These are phyloP conservation scores for Raddia guianensis DNA, from an alignment of 176 grass and related monocot genomes.

Conservation along the genomic window DNA sequence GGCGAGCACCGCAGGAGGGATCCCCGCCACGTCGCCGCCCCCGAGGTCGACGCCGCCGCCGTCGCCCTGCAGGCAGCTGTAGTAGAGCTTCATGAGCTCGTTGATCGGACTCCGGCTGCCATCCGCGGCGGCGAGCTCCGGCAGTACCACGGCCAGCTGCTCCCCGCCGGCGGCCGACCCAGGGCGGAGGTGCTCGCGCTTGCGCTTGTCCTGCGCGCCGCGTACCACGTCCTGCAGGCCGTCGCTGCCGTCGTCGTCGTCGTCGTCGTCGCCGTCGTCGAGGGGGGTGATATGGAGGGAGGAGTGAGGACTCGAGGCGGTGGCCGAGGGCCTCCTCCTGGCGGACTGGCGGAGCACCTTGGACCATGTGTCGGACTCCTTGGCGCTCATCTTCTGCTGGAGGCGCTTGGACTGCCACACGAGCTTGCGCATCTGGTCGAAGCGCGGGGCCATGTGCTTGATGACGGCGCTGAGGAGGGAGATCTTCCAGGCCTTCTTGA, in stretches of 20 bases:
- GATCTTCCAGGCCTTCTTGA: conserved; percentile 86
- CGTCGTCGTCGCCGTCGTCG: background rate
- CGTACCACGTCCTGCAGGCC: background rate
- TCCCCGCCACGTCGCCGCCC: background rate
- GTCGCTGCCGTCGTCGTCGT: too few relatives aligned
- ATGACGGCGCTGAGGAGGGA: conserved; percentile 68
- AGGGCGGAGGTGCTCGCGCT: conserved; percentile 17
- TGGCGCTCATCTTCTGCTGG: conserved; percentile 71
- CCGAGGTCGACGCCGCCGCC: background rate
- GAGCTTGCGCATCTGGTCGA: conserved; percentile 63
- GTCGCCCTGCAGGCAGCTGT: background rate
- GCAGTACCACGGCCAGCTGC: conserved; percentile 21
- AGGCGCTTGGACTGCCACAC: conserved; percentile 76
- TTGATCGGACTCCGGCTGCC: conserved; percentile 21
- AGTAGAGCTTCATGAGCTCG: conserved; percentile 47
- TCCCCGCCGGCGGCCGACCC: background rate
- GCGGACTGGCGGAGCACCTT: conserved; percentile 52
- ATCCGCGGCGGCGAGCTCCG: conserved; percentile 23
- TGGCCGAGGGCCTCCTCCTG: conserved; percentile 57
- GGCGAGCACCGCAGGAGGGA: background rate
- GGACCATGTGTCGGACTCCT: conserved; percentile 63
- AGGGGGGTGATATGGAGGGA: conserved; percentile 37
- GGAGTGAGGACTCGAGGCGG: conserved; percentile 9
- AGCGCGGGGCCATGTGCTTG: conserved; percentile 77
- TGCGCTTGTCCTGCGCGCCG: conserved; percentile 47